A percentile compares a stretch with the other conserved stretches of the same genome.
Conservation (phyloP, 2,329 filamentous ascomycete species). For the Cercospora nicotianae region DNA sequence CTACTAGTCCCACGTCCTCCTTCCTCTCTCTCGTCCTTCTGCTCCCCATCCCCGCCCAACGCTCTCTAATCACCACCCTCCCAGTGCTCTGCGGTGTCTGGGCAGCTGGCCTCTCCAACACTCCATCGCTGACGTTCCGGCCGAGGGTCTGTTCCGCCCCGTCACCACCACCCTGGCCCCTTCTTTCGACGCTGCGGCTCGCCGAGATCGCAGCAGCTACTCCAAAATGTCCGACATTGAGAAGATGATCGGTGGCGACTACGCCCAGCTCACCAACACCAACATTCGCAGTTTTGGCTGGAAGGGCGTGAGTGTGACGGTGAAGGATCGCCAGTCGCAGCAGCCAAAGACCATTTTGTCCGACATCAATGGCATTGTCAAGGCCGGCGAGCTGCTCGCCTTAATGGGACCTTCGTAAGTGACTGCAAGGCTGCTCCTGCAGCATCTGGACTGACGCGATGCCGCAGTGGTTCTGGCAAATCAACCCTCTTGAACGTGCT, state of each 20-base stretch:
- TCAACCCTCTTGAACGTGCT: conserved; percentile 81
- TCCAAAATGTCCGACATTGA: conserved; percentile 49
- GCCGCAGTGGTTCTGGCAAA: conserved; percentile 63
- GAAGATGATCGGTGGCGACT: conserved; percentile 46
- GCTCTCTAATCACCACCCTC: background rate
- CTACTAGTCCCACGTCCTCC: background rate
- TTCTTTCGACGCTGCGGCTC: conserved; percentile 26
- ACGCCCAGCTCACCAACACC: conserved; percentile 61
- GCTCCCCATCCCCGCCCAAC: background rate
- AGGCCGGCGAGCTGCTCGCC: conserved; percentile 72
- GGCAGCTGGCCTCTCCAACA: conserved; percentile 3
- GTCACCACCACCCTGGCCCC: conserved; percentile 28
- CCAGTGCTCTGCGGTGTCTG: background rate
- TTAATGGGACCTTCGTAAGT: conserved; percentile 72
- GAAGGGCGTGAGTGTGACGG: conserved; percentile 66
- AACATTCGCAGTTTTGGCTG: conserved; percentile 66
- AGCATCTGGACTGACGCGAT: conserved; percentile 10
- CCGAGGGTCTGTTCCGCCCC: background rate
- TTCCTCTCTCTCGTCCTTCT: background rate
- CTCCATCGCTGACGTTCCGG: background rate
- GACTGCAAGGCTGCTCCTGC: background rate
- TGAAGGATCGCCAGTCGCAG: conserved; percentile 69
- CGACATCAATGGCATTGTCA: conserved; percentile 62
- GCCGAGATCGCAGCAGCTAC: conserved; percentile 36
- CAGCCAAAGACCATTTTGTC: conserved; percentile 63